phyloP scores from a whole-genome alignment of 345 rosid genomes.

The Gossypium bickii region DNA sequence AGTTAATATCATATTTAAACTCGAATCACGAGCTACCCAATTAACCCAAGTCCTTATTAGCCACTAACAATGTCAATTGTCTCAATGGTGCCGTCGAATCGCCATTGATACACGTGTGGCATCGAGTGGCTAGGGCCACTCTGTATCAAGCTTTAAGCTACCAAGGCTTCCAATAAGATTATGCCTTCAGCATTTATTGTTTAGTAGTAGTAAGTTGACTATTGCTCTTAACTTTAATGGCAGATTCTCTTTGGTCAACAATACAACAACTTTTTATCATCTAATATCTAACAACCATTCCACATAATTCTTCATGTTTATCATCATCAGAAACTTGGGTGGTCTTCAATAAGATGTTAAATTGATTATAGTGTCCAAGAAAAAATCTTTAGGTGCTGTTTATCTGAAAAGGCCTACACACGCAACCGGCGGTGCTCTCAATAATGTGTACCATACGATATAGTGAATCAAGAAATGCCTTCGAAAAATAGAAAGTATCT shows the following conservation, averaged over 20 bases:
- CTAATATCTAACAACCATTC: not conserved
- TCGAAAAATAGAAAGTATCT: not conserved
- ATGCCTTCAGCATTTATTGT: no score
- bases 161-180: not conserved
- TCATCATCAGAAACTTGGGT: not conserved
- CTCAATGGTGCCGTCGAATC: no score
- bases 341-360: not conserved
- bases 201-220: no score
- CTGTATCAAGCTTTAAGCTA: not conserved
- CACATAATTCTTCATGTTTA: not conserved
- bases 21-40: accelerated
- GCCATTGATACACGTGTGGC: no score
- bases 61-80: no score
- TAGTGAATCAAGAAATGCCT: not conserved
- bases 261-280: not conserved
- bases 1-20: no score
- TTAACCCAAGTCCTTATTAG: not conserved
- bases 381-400: not conserved
- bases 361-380: not conserved
- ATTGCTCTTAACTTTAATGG: not conserved
- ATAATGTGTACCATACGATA: not conserved
- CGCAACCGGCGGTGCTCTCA: not conserved
- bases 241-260: not conserved
- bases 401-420: not conserved
- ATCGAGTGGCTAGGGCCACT: not conserved